These are phyloP conservation scores for Pseudevernia furfuracea DNA, from an alignment of 495 filamentous ascomycete species.

Conservation along the genomic window DNA sequence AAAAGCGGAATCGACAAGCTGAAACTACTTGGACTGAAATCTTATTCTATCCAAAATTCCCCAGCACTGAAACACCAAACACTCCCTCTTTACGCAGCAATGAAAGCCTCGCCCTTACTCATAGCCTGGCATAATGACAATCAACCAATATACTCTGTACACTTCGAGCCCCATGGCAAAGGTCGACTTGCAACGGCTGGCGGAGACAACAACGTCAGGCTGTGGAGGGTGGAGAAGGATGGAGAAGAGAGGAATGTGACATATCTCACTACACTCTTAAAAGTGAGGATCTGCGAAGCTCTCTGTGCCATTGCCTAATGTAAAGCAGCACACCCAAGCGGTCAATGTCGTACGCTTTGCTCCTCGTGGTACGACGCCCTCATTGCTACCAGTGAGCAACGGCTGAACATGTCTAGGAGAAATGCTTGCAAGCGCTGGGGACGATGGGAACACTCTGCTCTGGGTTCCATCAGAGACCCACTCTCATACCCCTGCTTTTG, in stretches of 20 bases:
- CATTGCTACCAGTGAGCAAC: conserved; percentile 14
- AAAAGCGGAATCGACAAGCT: not conserved
- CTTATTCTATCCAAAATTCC: not conserved
- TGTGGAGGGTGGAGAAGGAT: conserved; percentile 82
- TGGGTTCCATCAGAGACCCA: conserved; percentile 85
- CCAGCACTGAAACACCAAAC: not conserved
- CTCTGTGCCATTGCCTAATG: not conserved
- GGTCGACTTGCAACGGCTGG: conserved; percentile 87
- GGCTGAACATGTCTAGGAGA: conserved; percentile 55
- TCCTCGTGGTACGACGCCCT: conserved; percentile 60
- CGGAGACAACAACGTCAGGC: conserved; percentile 92
- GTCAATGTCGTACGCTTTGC: conserved; percentile 97
- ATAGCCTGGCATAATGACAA: conserved; percentile 96
- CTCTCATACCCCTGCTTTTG: conserved; percentile 54
- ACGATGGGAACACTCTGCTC: conserved; percentile 91
- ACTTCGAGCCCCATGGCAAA: conserved; percentile 92
- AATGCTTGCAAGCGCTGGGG: conserved; percentile 86
- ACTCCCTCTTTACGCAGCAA: conserved; percentile 36
- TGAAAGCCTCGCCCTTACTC: conserved; percentile 87
- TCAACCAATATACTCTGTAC: conserved; percentile 86
- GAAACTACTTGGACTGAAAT: not conserved
- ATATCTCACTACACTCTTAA: conserved; percentile 82
- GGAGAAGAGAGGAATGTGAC: conserved; percentile 84
- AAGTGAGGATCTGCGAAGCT: conserved; percentile 28
- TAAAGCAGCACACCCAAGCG: conserved; percentile 69